Evolutionary conservation across 2,329 filamentous ascomycete species (phyloP), one percentile per base, ranked within the genome.

Genomic region (Botryotinia convoluta): DNA sequence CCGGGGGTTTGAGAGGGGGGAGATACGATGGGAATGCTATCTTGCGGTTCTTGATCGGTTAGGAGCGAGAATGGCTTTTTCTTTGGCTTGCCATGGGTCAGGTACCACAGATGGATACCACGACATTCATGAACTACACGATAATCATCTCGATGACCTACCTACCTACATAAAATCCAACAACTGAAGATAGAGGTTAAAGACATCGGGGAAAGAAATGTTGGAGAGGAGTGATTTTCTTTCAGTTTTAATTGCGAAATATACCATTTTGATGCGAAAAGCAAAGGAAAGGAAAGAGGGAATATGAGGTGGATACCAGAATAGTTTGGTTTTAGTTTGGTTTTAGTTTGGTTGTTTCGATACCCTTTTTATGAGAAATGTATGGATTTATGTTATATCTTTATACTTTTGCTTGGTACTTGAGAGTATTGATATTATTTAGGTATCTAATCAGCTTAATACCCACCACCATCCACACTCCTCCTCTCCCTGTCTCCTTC

Each of bases 1-100:
- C 37, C 70, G 61, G 62, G 70, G 26, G 61, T 72, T 68, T 65
- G 42, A 29, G 54, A n/a, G 57, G 32, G 22, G 63, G 32, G 20
- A 45, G 42, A 32, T 8, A 4, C 14, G 63, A n/a, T 29, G 12
- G 63, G 16, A 18, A 26, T 20, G 26, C 8, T 18, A n/a, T n/a
- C 26, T 63, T 29, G 39, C 14, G 14, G 16, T 14, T n/a, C 59
- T 3, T 7, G 35, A 42, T 37, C 35, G 35, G 8, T 37, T n/a
- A 8, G 48, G 48, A 7, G 48, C 26, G 26, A 42, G 35, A 18
- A 2, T 26, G 12, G 4, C 12, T 1, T 16, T 62, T 35, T 32
- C 8, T 37, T 20, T 37, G 57, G 57, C 37, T 60, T 35, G 2
- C 7, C 7, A 37, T 62, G 22, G 26, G 35, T n/a, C 10, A 18